Percentiles rank a stretch among this genome's conserved stretches.
Conservation (phyloP, 129 eudicot species). For the Centella asiatica region DNA sequence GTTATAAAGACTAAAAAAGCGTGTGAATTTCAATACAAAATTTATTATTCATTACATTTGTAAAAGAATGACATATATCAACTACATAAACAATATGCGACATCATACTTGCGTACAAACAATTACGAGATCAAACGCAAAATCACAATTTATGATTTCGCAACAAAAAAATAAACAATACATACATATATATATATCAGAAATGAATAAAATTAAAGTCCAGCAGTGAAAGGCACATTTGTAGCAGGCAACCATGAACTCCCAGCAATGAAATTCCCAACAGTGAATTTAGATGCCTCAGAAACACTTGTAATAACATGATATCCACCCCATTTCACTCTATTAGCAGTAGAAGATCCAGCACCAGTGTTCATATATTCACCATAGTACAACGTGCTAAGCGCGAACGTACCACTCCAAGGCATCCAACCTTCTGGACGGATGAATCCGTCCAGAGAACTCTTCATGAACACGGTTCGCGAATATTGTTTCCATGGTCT, state of each 20-base stretch:
- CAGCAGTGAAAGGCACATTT: constrained; percentile 41
- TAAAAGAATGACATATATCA: too few species aligned
- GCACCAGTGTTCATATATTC: constrained; percentile 43
- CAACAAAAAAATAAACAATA: too few species aligned
- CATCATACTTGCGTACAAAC: too few species aligned
- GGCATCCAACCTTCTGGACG: constrained; percentile 45
- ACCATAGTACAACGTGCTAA: constrained; percentile 39
- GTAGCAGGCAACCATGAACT: constrained; percentile 52
- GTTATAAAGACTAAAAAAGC: too few species aligned
- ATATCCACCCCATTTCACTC: constrained; percentile 50
- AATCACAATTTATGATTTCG: too few species aligned
- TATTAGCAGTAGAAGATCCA: constrained; percentile 29
- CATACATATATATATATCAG: too few species aligned
- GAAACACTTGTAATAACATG: constrained; percentile 39
- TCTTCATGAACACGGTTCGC: constrained; percentile 37
- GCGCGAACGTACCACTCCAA: constrained; percentile 46
- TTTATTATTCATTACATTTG: too few species aligned
- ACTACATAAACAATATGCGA: too few species aligned
- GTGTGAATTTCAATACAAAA: too few species aligned
- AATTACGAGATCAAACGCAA: too few species aligned
- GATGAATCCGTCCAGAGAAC: constrained; percentile 27
- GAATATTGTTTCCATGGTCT: constrained; percentile 53
- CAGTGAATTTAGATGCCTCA: constrained; percentile 35
- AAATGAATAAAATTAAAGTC: constrained; percentile 25
- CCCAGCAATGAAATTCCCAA: constrained; percentile 43